phyloP scores from a whole-genome alignment of 1,284 basidiomycete genomes.

The Cryptococcus deneoformans region DNA sequence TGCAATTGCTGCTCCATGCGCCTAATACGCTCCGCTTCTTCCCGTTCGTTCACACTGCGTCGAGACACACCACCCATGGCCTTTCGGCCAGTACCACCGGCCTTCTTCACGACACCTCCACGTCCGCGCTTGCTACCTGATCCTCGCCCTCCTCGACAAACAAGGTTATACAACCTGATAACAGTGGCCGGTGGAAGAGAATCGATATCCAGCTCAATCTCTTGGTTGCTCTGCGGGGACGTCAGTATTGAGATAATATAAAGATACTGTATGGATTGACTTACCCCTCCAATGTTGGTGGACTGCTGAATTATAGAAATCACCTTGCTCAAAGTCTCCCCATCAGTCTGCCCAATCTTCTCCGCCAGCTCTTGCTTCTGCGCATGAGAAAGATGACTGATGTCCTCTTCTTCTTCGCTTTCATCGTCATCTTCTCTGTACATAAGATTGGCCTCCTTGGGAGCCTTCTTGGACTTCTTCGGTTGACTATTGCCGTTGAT shows the following conservation, averaged over 20 bases:
- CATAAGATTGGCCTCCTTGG: slow-evolving; percentile 19
- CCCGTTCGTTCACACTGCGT: slow-evolving; percentile 59
- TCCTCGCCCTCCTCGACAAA: slow-evolving; percentile 58
- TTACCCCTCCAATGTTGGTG: slow-evolving; percentile 79
- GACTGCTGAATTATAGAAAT: slow-evolving; percentile 90
- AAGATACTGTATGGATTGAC: slow-evolving; percentile 42
- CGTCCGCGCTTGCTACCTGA: slow-evolving; percentile 14
- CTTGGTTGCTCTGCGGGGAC: slow-evolving; percentile 71
- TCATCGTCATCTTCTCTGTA: slow-evolving; percentile 28
- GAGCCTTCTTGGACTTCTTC: slow-evolving; percentile 36
- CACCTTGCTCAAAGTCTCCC: slow-evolving; percentile 72
- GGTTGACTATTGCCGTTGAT: slow-evolving; percentile 31
- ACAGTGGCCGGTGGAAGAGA: slow-evolving; percentile 76
- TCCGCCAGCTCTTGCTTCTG: slow-evolving; percentile 97
- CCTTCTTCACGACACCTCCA: slow-evolving; percentile 19
- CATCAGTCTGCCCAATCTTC: slow-evolving; percentile 78
- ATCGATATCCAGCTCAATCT: slow-evolving; percentile 97
- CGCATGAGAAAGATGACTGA: slow-evolving; percentile 64
- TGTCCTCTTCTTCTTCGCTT: slow-evolving; percentile 18
- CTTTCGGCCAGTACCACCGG: slow-evolving; percentile 58
- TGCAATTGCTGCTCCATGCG: slow-evolving; percentile 64
- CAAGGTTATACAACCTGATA: slow-evolving; percentile 89
- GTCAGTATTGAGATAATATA: background rate
- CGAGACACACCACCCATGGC: slow-evolving; percentile 82
- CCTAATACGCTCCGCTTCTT: slow-evolving; percentile 68